These are phyloP conservation scores for Penicillium sp. DNA, from an alignment of 2,329 filamentous ascomycete species.

Conservation along the genomic window DNA sequence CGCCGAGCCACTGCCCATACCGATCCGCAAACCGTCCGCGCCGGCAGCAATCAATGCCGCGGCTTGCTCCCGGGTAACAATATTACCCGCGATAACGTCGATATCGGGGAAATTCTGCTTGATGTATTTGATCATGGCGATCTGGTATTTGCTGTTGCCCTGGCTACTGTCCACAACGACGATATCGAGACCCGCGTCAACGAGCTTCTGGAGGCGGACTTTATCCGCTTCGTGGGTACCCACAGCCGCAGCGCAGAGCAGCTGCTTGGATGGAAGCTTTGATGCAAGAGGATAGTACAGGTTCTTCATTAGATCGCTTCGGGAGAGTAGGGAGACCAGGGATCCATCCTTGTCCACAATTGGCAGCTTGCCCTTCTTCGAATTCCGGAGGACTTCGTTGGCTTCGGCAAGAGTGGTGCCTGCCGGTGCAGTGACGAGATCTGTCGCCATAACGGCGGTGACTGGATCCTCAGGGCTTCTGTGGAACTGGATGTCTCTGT, in stretches of 20 bases:
- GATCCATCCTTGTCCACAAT: slow-evolving; percentile 83
- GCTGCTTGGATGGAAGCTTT: slow-evolving; percentile 96
- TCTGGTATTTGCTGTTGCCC: slow-evolving; percentile 97
- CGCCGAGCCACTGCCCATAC: slow-evolving; percentile 96
- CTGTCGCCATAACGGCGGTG: slow-evolving; percentile 89
- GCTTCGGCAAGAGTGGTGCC: slow-evolving; percentile 84
- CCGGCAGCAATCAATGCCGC: slow-evolving; percentile 88
- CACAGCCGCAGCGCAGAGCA: slow-evolving; percentile 91
- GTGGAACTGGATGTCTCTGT: slow-evolving; percentile 97
- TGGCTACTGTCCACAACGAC: slow-evolving; percentile 95
- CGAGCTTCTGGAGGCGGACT: slow-evolving; percentile 76
- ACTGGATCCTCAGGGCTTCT: slow-evolving; percentile 69
- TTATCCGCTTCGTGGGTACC: slow-evolving; percentile 95
- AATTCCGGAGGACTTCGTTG: slow-evolving; percentile 88
- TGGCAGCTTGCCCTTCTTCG: slow-evolving; percentile 97
- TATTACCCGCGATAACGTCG: slow-evolving; percentile 97
- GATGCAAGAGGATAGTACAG: slow-evolving; percentile 94
- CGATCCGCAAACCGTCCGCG: slow-evolving; percentile 93
- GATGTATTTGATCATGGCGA: slow-evolving; percentile 96
- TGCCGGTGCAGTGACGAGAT: slow-evolving; percentile 81
- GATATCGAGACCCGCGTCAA: slow-evolving; percentile 92
- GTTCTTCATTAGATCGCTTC: slow-evolving; percentile 98
- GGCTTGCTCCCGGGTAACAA: slow-evolving; percentile 95
- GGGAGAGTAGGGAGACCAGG: slow-evolving; percentile 85
- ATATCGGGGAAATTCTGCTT: slow-evolving; percentile 81